Percentiles rank a stretch among this genome's conserved stretches.
These are phyloP conservation scores for Gnomoniopsis sp. DNA, from an alignment of 2,329 filamentous ascomycete genomes.

Conservation along the genomic window DNA sequence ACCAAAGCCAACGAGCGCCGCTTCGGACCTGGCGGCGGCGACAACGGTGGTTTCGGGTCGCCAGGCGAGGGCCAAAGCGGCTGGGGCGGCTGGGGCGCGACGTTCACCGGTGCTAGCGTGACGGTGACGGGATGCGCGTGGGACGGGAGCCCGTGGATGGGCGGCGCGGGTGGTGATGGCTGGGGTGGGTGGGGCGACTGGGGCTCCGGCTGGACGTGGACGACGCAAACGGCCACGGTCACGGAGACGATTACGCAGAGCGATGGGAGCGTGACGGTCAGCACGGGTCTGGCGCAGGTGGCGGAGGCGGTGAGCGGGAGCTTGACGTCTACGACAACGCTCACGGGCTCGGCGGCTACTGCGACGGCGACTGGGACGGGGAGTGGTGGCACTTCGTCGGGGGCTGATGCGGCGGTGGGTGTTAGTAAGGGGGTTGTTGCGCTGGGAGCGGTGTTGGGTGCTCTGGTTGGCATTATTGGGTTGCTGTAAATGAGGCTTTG, in stretches of 20 bases:
- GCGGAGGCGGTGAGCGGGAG: conserved; percentile 29
- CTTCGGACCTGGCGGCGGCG: neutral
- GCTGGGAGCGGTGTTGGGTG: conserved; percentile 26
- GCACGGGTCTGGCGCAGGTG: conserved; percentile 26
- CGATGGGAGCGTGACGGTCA: conserved; percentile 22
- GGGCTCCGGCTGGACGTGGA: conserved; percentile 39
- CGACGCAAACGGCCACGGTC: conserved; percentile 29
- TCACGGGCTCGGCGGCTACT: conserved; percentile 16
- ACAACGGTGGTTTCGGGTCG: conserved; percentile 7
- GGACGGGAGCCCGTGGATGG: conserved; percentile 37
- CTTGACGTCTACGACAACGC: conserved; percentile 28
- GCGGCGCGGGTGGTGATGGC: conserved; percentile 35
- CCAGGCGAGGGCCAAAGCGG: conserved; percentile 11
- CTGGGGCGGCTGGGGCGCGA: conserved; percentile 23
- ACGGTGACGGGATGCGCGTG: conserved; percentile 41
- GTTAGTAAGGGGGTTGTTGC: conserved; percentile 21
- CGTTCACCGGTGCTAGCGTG: conserved; percentile 35
- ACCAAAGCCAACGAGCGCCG: neutral
- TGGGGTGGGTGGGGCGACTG: conserved; percentile 38
- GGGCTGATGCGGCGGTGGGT: neutral
- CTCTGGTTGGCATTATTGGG: conserved; percentile 18
- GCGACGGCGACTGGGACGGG: conserved; percentile 8
- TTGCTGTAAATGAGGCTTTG: neutral
- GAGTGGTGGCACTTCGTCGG: neutral
- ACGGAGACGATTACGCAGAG: conserved; percentile 34